Base-by-base conservation (phyloP, 116 monocot species). In the Papilionanthe hybrid region DNA sequence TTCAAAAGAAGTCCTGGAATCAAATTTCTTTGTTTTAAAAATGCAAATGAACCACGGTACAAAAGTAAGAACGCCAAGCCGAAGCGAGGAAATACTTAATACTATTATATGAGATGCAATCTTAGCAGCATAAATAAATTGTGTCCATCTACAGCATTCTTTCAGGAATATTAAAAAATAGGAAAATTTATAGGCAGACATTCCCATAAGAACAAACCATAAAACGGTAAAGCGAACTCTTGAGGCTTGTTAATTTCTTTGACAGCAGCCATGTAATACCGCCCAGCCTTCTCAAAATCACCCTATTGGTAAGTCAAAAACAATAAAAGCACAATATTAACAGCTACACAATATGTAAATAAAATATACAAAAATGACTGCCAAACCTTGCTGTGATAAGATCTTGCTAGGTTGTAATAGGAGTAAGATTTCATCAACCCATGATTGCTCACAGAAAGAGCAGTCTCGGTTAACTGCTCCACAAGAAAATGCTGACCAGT, bases 401-500 rank as follows among this genome's bases (percentile, higher is more conserved):
- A 99, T 74, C 99, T 91, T 82, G 99, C 99, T 78, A 99, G 85
- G 82, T 99, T 95, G 86, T 99, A 99, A 80, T 90, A 99, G 55
- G 99, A 89, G 68, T 99, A 91, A 55, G 95, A 83, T 83, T 93
- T 99, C 85, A 88, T 91, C 79, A 93, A 84, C 13, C 89, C 87
- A 83, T 99, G 95, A 82, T 90, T 93, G 68, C 87, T 86, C 9
- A 84, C 86, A 77, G 90, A 81, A 68, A 99, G 93, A 81, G 99
- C 95, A 78, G 93, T 89, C 76, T 99, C 99, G 10, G 95, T 99
- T 85, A 99, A 86, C 84, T 99, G 99, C 83, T 99, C 99, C 23
- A 99, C 95, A 83, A 99, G 79, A 85, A 99, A 99, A 93, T 99
- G 99, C 79, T 99, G 99, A 37, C 99, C 99, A 81, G 99, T 99